These are phyloP conservation scores for Silybum marianum DNA, from an alignment of 129 eudicot species.

Conservation along the genomic window DNA sequence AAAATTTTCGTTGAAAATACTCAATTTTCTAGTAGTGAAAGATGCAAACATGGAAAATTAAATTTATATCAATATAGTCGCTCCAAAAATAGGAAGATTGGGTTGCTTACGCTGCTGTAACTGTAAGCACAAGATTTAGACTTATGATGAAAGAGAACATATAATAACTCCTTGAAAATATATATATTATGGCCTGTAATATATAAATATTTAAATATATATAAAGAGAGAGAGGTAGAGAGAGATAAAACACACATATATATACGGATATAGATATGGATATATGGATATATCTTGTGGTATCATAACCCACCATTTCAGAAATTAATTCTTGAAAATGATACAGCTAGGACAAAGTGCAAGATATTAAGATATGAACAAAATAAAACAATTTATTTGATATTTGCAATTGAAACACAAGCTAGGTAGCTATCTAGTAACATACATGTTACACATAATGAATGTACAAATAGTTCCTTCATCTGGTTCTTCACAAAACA, in stretches of 20 bases:
- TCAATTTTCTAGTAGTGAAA: constrained; percentile 24
- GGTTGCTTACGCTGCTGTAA: not conserved
- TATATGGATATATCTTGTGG: not conserved
- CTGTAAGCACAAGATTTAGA: not conserved
- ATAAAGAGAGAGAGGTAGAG: too few relatives aligned
- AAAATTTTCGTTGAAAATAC: too few relatives aligned
- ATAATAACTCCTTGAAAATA: not conserved
- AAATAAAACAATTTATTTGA: constrained; percentile 18
- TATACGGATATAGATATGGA: too few relatives aligned
- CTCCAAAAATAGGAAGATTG: not conserved
- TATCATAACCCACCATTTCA: not conserved
- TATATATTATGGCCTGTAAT: not conserved
- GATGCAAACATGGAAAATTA: constrained; percentile 28
- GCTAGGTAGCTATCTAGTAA: constrained; percentile 19
- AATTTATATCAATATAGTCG: not conserved
- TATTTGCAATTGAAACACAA: constrained; percentile 28
- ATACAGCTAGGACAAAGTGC: not conserved
- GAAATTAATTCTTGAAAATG: not conserved
- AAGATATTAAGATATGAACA: not conserved
- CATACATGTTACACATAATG: constrained; percentile 1
- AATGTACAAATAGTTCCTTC: constrained; percentile 16
- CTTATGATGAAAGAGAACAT: not conserved
- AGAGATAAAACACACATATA: too few relatives aligned
- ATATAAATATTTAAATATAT: too few relatives aligned
- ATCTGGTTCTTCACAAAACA: not conserved